These are phyloP conservation scores for Trametes cinnabarina DNA, from an alignment of 768 basidiomycete species.

Conservation along the genomic window DNA sequence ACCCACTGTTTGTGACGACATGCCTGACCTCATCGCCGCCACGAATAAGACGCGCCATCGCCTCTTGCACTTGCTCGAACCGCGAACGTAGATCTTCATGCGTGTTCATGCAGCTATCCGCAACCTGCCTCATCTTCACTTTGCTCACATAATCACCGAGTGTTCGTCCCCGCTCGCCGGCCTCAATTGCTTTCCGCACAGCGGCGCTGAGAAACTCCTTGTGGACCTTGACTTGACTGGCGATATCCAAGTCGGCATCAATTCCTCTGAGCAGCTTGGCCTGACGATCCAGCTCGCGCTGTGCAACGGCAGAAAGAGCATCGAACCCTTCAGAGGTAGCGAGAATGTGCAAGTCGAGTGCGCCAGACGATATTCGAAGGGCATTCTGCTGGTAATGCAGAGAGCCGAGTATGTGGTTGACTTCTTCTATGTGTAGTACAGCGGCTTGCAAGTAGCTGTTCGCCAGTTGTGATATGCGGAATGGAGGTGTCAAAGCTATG, in stretches of 20 bases:
- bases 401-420: slow-evolving; percentile 49
- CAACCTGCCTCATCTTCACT: slow-evolving; percentile 78
- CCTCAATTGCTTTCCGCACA: slow-evolving; percentile 67
- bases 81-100: slow-evolving; percentile 64
- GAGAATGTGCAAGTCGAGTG: slow-evolving; percentile 71
- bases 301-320: slow-evolving; percentile 62
- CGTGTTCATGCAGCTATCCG: slow-evolving; percentile 63
- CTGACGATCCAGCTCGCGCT: slow-evolving; percentile 67
- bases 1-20: slow-evolving; percentile 48
- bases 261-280: slow-evolving; percentile 57
- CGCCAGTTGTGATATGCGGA: slow-evolving; percentile 64
- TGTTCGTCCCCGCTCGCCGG: slow-evolving; percentile 64
- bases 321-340: slow-evolving; percentile 72
- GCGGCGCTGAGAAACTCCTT: slow-evolving; percentile 70
- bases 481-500: slow-evolving; percentile 68
- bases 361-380: slow-evolving; percentile 67
- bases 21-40: slow-evolving; percentile 61
- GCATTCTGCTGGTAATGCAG: slow-evolving; percentile 69
- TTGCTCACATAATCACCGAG: slow-evolving; percentile 79
- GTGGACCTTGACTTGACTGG: slow-evolving; percentile 65
- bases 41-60: slow-evolving; percentile 51
- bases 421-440: slow-evolving; percentile 60
- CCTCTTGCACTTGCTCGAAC: slow-evolving; percentile 53
- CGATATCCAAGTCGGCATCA: slow-evolving; percentile 70
- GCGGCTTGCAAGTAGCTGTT: slow-evolving; percentile 65